Base-by-base conservation (phyloP, 108 stramenopile species). In the Epithemia pelagica region DNA sequence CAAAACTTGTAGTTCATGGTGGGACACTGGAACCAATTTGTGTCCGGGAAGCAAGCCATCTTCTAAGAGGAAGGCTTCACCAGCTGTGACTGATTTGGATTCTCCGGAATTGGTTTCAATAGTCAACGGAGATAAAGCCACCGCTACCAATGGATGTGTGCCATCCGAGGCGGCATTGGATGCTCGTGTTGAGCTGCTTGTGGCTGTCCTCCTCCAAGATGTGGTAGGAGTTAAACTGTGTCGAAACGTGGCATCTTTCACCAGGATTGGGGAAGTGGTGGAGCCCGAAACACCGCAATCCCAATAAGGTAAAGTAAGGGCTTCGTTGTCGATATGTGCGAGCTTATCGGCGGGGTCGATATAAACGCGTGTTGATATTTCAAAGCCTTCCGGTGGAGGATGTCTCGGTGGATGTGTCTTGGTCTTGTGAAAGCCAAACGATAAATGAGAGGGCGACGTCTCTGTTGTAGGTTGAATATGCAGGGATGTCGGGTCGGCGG, bases 301-400 rank as follows among this genome's bases (percentile, higher is more conserved):
- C 71, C 74, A 77, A 28, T 77, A 84, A 7, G 83, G 83, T 26
- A 83, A 64, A 1, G 72, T 59, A n/a, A 78, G 32, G 30, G 23
- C 28, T 22, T 63, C 57, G 56, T 73, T 67, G 58, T 76, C 78
- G 59, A 84, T 76, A 53, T 84, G 75, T 7, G 79, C 80, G 55
- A 78, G 32, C 59, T 79, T 79, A 59, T 84, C 83, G 8, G 62
- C 26, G 29, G 77, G 72, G 74, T 81, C 78, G 8, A 74, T 84
- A 59, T 81, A 84, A 24, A 83, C 70, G 21, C 79, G 70, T 18
- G 76, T 74, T 0, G 67, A 67, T 10, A 83, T 70, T 33, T 37
- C 32, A 59, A 78, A 83, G 21, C 82, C 82, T 54, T 74, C 67
- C 23, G 79, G 69, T n/a, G 74, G 70, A 27, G 54, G 58, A 64